Evolutionary conservation across 306 rosid species (phyloP).

Genomic region (Prunus mume): DNA sequence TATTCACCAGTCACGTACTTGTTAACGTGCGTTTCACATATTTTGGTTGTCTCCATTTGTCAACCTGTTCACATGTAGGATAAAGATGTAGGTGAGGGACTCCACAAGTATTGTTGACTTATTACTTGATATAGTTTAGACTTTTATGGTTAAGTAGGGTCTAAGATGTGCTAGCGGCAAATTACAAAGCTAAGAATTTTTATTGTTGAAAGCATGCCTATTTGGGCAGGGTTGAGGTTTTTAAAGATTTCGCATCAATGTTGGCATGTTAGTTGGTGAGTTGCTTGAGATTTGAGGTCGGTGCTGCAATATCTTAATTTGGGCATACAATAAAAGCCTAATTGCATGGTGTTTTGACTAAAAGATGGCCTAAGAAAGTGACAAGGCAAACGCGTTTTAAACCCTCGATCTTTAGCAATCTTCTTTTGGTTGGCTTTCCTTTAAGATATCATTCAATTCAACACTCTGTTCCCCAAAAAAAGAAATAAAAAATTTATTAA

Average conservation of each 20-base stretch:
- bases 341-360: slow-evolving; percentile 18
- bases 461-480: background rate
- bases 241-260: background rate
- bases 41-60: no score
- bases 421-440: background rate
- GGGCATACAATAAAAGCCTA: slow-evolving; percentile 13
- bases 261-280: background rate
- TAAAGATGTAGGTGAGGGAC: background rate
- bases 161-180: background rate
- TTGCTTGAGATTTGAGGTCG: background rate
- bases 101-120: background rate
- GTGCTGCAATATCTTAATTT: background rate
- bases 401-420: background rate
- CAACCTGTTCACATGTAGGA: background rate
- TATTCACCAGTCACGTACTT: background rate
- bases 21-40: background rate
- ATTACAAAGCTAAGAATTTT: background rate
- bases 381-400: background rate
- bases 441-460: background rate
- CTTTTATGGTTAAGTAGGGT: background rate
- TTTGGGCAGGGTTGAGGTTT: background rate
- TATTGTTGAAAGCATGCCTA: background rate
- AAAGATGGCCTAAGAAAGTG: background rate
- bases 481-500: background rate
- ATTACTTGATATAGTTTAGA: background rate